Evolutionary conservation across 1,284 basidiomycete species (phyloP).

Genomic region (Marasmius tenuissimus): DNA sequence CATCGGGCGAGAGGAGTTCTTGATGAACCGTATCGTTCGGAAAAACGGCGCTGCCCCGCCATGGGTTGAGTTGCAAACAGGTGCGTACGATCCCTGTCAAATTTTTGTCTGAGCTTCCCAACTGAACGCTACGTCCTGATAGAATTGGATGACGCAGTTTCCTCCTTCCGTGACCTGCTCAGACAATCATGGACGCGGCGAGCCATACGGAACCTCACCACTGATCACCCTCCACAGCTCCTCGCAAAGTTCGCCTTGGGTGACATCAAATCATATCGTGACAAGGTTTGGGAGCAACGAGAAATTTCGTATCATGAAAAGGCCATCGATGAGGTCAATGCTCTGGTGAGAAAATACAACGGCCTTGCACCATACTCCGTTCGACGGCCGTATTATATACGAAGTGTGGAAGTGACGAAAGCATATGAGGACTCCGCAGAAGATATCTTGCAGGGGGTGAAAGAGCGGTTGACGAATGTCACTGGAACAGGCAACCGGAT

Average conservation of each 20-base stretch:
- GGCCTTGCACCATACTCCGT: conserved; percentile 76
- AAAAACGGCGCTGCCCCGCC: conserved; percentile 85
- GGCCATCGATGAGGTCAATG: conserved; percentile 72
- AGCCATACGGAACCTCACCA: conserved; percentile 58
- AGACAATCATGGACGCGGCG: conserved; percentile 67
- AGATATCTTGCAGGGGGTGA: conserved; percentile 51
- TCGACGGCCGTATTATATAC: conserved; percentile 58
- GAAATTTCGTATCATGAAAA: conserved; percentile 73
- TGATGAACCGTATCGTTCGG: conserved; percentile 90
- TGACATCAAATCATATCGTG: conserved; percentile 52
- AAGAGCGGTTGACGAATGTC: conserved; percentile 17
- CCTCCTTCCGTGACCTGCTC: conserved; percentile 65
- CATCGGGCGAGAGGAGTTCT: conserved; percentile 73
- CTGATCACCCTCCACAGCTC: conserved; percentile 40
- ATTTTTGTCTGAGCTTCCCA: conserved; percentile 1
- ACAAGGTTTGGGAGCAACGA: conserved; percentile 72
- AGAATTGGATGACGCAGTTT: conserved; percentile 47
- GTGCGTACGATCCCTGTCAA: conserved; percentile 33
- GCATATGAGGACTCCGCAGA: conserved; percentile 53
- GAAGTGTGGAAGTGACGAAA: conserved; percentile 57
- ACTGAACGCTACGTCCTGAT: not conserved
- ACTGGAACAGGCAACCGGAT: not conserved
- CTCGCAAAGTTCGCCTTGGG: conserved; percentile 44
- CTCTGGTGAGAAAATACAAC: conserved; percentile 77
- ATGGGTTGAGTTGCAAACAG: conserved; percentile 86